Percentiles rank a stretch among this genome's conserved stretches.
Evolutionary conservation across 2,329 filamentous ascomycete genomes (phyloP).

Genomic region (Trichophaea hybrida): DNA sequence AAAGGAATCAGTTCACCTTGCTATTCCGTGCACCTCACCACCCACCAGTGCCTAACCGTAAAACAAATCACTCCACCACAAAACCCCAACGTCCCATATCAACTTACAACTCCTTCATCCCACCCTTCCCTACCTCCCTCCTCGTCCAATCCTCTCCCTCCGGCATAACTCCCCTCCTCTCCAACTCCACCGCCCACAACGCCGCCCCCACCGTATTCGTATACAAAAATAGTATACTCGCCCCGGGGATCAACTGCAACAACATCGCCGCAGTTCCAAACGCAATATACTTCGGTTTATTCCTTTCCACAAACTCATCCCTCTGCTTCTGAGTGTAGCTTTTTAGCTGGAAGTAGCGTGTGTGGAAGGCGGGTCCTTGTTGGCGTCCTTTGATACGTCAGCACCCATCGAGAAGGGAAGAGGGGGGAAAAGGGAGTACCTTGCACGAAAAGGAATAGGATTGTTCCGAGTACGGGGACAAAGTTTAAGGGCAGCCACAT

Average conservation of each 20-base stretch:
- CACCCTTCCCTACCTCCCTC: not conserved
- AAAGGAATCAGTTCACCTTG: too few species aligned
- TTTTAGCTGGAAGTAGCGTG: conserved; percentile 82
- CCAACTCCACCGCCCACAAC: conserved; percentile 83
- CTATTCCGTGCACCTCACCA: too few species aligned
- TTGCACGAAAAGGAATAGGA: conserved; percentile 65
- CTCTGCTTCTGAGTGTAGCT: conserved; percentile 54
- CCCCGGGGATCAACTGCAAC: conserved; percentile 71
- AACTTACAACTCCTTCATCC: conserved; percentile 15
- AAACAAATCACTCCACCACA: not conserved
- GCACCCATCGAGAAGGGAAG: not conserved
- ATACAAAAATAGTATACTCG: conserved; percentile 71
- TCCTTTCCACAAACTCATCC: conserved; percentile 53
- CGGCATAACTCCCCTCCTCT: conserved; percentile 32
- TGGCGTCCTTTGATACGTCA: conserved; percentile 31
- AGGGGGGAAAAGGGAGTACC: conserved; percentile 33
- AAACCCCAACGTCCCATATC: not conserved
- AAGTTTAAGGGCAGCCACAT: conserved; percentile 87
- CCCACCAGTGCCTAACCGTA: too few species aligned
- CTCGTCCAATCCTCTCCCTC: not conserved
- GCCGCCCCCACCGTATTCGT: conserved; percentile 87
- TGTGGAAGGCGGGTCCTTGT: conserved; percentile 41
- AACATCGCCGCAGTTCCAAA: conserved; percentile 61
- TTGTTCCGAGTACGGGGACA: conserved; percentile 74
- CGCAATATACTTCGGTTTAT: conserved; percentile 67